Percentiles rank a stretch among this genome's conserved stretches.
Conservation (phyloP, 2,329 filamentous ascomycete genomes). For the Ophiosphaerella herpotricha region DNA sequence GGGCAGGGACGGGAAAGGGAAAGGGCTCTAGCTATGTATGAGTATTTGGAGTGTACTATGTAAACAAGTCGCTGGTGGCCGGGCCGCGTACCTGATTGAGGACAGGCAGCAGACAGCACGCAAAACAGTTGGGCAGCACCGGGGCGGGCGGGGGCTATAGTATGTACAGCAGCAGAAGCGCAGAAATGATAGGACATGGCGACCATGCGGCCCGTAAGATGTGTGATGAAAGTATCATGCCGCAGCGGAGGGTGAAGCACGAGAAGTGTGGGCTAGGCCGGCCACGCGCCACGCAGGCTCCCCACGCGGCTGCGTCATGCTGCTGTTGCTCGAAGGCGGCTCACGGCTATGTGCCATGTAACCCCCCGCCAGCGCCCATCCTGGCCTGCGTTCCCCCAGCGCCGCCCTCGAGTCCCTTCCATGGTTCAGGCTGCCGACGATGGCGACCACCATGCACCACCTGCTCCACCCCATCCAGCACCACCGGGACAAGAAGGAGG, state of each 20-base stretch:
- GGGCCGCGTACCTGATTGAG: slow-evolving; percentile 13
- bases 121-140: background rate
- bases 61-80: slow-evolving; percentile 11
- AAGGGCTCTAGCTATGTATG: slow-evolving; percentile 24
- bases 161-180: slow-evolving; percentile 8
- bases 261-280: slow-evolving; percentile 1
- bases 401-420: slow-evolving; percentile 18
- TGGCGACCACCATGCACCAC: slow-evolving; percentile 45
- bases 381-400: slow-evolving; percentile 4
- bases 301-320: slow-evolving; percentile 34
- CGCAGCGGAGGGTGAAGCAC: slow-evolving; percentile 9
- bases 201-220: no score
- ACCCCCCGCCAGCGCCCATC: slow-evolving; percentile 30
- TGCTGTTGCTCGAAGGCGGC: slow-evolving; percentile 19
- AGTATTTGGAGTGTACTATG: slow-evolving; percentile 39
- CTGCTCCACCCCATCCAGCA: slow-evolving; percentile 43
- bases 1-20: background rate
- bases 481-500: slow-evolving; percentile 33
- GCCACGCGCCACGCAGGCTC: slow-evolving; percentile 6
- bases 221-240: background rate
- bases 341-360: slow-evolving; percentile 10
- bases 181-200: background rate
- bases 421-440: slow-evolving; percentile 32
- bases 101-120: background rate
- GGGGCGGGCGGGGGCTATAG: background rate